Percentiles rank a stretch among this genome's conserved stretches.
These are phyloP conservation scores for Fusarium coicis DNA, from an alignment of 2,329 filamentous ascomycete genomes.

Conservation along the genomic window DNA sequence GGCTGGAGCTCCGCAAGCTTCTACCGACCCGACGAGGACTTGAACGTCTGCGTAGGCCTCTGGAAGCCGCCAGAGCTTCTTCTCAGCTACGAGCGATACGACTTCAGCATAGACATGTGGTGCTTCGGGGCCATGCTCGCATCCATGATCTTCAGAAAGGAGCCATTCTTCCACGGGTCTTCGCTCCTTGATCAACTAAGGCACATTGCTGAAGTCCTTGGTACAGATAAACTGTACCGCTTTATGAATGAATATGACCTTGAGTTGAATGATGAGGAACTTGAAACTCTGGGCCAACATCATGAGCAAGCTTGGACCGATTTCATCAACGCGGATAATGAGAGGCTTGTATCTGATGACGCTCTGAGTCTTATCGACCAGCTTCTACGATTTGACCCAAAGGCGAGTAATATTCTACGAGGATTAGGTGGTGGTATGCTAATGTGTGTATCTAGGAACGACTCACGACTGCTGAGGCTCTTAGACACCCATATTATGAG, in stretches of 20 bases:
- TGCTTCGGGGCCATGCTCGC: constrained; percentile 98
- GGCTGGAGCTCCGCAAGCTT: constrained; percentile 18
- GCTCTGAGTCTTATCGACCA: constrained; percentile 98
- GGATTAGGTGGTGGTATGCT: accelerated
- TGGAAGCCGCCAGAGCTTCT: constrained; percentile 85
- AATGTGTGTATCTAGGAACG: neutral
- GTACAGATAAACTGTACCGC: constrained; percentile 94
- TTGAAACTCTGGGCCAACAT: constrained; percentile 92
- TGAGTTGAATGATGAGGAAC: constrained; percentile 93
- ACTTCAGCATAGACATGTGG: constrained; percentile 99
- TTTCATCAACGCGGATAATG: constrained; percentile 94
- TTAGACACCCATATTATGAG: neutral
- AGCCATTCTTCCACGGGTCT: constrained; percentile 98
- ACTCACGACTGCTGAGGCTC: neutral
- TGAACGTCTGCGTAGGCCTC: neutral
- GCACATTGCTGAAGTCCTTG: constrained; percentile 96
- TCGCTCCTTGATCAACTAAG: constrained; percentile 97
- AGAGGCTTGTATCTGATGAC: constrained; percentile 92
- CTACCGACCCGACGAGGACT: neutral
- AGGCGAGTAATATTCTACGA: constrained; percentile 65
- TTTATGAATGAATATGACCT: constrained; percentile 99
- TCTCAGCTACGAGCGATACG: constrained; percentile 97
- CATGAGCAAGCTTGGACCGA: constrained; percentile 96
- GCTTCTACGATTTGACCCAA: constrained; percentile 92
- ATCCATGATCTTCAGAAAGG: constrained; percentile 98